Evolutionary conservation across 495 filamentous ascomycete genomes (phyloP).

Genomic region (Letharia lupina): DNA sequence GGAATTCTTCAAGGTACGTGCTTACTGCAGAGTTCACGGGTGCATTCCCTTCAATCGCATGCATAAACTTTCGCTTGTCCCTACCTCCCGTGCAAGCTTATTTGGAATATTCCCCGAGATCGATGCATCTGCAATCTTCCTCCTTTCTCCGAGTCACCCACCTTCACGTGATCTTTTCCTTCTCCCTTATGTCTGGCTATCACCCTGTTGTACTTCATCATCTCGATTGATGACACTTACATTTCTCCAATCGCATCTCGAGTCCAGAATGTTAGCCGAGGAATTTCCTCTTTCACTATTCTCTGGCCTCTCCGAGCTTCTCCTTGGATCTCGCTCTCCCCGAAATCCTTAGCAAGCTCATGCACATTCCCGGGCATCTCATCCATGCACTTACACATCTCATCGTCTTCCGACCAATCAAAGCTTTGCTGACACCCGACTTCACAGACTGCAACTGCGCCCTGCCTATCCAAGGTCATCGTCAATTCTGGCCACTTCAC

Average conservation of each 20-base stretch:
- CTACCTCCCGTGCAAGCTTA: background rate
- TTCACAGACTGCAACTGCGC: constrained; percentile 22
- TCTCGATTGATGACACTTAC: background rate
- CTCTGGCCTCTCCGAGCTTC: background rate
- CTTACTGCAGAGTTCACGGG: background rate
- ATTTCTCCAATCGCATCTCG: background rate
- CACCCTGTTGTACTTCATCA: background rate
- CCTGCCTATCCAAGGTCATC: constrained; percentile 24
- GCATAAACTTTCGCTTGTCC: background rate
- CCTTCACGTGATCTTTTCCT: background rate
- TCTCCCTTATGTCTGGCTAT: background rate
- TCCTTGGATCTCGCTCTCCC: background rate
- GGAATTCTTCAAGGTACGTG: constrained; percentile 27
- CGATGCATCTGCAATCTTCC: background rate
- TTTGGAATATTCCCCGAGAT: background rate
- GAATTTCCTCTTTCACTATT: no score
- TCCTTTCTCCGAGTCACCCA: background rate
- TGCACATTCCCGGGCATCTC: background rate
- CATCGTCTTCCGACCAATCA: background rate
- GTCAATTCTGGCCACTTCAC: constrained; percentile 24
- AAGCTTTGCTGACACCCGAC: constrained; percentile 3
- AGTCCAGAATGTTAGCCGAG: background rate
- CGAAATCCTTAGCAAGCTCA: background rate
- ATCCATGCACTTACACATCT: background rate
- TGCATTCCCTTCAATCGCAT: background rate